Base-by-base conservation (phyloP, 2,329 filamentous ascomycete species). In the Exophiala xenobiotica region DNA sequence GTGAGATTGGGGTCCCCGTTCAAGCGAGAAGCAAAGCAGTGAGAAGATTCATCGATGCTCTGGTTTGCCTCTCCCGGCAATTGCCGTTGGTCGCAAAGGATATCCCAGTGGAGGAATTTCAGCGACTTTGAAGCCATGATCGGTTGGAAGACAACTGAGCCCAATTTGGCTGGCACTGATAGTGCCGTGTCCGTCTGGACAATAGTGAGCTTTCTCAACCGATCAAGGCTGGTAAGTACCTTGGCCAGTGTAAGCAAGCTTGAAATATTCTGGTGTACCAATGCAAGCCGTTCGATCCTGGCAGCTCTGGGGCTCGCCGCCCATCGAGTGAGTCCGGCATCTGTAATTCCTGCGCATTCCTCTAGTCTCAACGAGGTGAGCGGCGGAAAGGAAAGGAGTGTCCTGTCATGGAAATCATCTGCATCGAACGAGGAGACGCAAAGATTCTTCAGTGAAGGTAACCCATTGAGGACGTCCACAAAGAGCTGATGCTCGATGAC, bases 61-160 rank as follows among this genome's bases (percentile, higher is more conserved):
- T 27, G 14, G 26, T 9, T 37, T 12, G 41, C 12, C 4, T 24
- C 40, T 3, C 14, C 5, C 27, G 19, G 18, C 6, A 9, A 40
- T 16, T 33, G 35, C 23, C 14, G 24, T 24, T 19, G 72, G 71
- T 1, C 78, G 76, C 4, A 68, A 68, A 57, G 90, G 87, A 75
- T 63, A 59, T 83, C 80, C 79, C 80, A 83, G 60, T 84, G 80
- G 2, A 84, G 65, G 54, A 72, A 74, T 47, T 69, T 68, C 8
- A 83, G 67, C n/a, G 66, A 72, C 2, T 66, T 64, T 0, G 78
- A 80, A 4, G 70, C 70, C 22, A 83, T 69, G 8, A 74, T 61
- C 0, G 77, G 74, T 50, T 74, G 72, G 48, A 76, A 71, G 18
- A 77, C 61, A 5, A 59, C 35, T 2, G 29, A 5, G 14, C 46